Conservation (phyloP, 164 flowering plant species). For the Warburgia ugandensis region DNA sequence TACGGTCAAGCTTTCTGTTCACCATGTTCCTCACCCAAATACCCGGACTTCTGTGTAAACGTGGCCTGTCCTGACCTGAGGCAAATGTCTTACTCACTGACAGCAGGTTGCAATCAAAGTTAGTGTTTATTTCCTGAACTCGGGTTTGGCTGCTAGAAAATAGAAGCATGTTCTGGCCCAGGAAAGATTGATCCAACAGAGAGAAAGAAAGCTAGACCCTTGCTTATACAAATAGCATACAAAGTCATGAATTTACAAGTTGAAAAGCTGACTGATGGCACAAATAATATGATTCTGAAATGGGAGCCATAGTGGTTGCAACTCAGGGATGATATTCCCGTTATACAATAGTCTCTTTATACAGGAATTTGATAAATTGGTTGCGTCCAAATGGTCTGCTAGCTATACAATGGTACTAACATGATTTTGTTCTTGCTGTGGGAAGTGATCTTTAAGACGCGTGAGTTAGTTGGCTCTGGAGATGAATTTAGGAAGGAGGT, state of each 20-base stretch:
- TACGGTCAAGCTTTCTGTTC: constrained; percentile 46
- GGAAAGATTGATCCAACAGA: background rate
- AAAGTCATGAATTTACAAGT: no score
- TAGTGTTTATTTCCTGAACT: background rate
- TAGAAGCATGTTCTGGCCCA: background rate
- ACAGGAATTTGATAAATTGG: no score
- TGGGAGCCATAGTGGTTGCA: background rate
- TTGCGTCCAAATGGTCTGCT: no score
- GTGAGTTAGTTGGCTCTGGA: no score
- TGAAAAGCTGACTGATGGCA: no score
- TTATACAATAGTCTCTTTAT: no score
- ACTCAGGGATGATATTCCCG: background rate
- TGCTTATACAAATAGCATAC: no score
- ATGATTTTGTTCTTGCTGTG: no score
- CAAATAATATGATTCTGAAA: no score
- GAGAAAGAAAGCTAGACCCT: background rate
- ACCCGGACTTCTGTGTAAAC: constrained; percentile 27
- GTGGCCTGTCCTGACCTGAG: constrained; percentile 15
- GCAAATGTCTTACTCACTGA: background rate
- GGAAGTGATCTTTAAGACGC: no score
- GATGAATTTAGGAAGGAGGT: no score
- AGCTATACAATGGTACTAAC: background rate
- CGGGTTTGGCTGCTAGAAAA: background rate
- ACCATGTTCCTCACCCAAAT: constrained; percentile 20
- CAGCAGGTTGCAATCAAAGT: background rate